These are phyloP conservation scores for Arabis alpina DNA, from an alignment of 345 rosid species.

Conservation along the genomic window DNA sequence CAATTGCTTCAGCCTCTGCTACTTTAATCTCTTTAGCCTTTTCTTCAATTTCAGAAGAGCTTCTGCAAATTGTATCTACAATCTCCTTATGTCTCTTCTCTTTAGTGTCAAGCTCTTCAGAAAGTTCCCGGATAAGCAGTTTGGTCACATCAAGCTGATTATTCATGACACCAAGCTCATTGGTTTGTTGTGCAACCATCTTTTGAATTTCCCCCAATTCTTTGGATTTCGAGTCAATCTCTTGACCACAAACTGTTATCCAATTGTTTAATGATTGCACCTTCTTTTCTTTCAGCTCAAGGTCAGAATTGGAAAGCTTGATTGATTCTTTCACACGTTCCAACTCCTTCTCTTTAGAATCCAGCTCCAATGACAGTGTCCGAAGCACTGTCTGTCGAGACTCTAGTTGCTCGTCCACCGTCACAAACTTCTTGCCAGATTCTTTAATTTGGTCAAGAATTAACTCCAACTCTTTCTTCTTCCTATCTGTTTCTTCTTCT, in stretches of 20 bases:
- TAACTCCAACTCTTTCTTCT: too few relatives aligned
- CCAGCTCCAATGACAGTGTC: conserved; percentile 11
- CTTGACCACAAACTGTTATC: not conserved
- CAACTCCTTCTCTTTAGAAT: conserved; percentile 17
- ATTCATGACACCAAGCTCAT: conserved; percentile 19
- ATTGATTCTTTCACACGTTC: conserved; percentile 16
- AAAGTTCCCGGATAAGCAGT: not conserved
- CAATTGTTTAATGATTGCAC: not conserved
- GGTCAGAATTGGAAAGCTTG: conserved; percentile 12
- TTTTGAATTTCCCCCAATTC: conserved; percentile 17
- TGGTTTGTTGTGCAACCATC: conserved; percentile 14
- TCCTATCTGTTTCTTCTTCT: conserved; percentile 6
- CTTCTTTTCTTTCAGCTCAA: conserved; percentile 12
- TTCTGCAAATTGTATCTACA: conserved; percentile 22
- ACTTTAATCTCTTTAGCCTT: conserved; percentile 17
- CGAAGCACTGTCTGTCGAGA: not conserved
- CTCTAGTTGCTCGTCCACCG: too few relatives aligned
- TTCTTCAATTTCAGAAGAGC: conserved; percentile 22
- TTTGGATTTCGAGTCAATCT: conserved; percentile 20
- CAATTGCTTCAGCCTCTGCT: conserved; percentile 17
- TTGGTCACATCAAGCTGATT: not conserved
- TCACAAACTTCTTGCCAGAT: too few relatives aligned
- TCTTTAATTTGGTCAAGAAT: too few relatives aligned
- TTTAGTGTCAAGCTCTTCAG: conserved; percentile 17
- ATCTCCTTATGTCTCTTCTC: conserved; percentile 23